Evolutionary conservation across 2,329 filamentous ascomycete species (phyloP).

Genomic region (Ceratocystis destructans): DNA sequence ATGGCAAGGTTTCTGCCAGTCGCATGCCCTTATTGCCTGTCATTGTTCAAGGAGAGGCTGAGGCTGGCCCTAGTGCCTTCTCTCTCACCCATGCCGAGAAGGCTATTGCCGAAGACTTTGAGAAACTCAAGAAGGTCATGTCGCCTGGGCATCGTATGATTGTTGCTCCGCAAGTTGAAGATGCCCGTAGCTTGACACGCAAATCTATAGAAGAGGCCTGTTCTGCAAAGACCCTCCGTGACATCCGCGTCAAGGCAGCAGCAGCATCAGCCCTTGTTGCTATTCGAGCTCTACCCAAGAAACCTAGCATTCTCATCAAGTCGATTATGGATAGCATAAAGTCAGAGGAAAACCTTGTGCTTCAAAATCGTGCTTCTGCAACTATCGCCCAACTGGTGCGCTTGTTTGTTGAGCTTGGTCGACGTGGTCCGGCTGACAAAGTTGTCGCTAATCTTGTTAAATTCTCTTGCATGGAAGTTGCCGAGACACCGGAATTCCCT

Average conservation of each 20-base stretch:
- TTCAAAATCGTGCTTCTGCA: slow-evolving; percentile 74
- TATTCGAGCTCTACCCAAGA: slow-evolving; percentile 81
- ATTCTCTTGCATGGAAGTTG: slow-evolving; percentile 94
- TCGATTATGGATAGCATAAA: slow-evolving; percentile 98
- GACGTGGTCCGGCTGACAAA: slow-evolving; percentile 81
- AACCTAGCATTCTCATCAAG: slow-evolving; percentile 84
- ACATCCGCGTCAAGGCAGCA: slow-evolving; percentile 73
- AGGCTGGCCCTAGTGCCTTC: slow-evolving; percentile 86
- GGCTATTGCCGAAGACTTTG: slow-evolving; percentile 72
- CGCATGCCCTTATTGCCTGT: slow-evolving; percentile 73
- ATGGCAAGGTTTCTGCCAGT: slow-evolving; percentile 62
- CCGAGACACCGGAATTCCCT: slow-evolving; percentile 89
- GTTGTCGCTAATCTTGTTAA: slow-evolving; percentile 92
- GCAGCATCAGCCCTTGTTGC: slow-evolving; percentile 79
- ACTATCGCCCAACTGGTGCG: slow-evolving; percentile 78
- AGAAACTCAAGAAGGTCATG: slow-evolving; percentile 76
- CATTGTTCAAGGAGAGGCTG: slow-evolving; percentile 82
- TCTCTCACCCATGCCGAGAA: slow-evolving; percentile 78
- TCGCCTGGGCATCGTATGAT: slow-evolving; percentile 78
- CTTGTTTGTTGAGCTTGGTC: slow-evolving; percentile 65
- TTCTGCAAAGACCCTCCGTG: slow-evolving; percentile 62
- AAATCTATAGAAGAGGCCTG: slow-evolving; percentile 68
- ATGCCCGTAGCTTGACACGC: slow-evolving; percentile 57
- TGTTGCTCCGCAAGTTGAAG: slow-evolving; percentile 61
- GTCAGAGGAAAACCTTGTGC: slow-evolving; percentile 75